Conservation (phyloP, 768 basidiomycete species). For the Tylopilus sp. region DNA sequence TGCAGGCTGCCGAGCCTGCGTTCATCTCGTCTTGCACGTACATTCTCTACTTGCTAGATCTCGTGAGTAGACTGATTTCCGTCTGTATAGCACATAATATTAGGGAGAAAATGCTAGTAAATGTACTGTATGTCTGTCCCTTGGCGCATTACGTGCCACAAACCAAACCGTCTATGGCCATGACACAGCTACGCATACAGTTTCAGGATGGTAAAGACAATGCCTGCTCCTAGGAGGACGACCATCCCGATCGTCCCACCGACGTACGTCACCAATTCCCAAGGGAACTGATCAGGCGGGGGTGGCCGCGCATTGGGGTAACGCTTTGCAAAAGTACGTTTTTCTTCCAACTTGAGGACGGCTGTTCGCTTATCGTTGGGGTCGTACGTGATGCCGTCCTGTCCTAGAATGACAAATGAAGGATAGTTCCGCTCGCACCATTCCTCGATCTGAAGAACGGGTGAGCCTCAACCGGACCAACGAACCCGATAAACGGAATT, state of each 20-base stretch:
- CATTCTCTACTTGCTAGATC: no score
- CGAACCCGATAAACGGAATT: slow-evolving; percentile 13
- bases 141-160: no score
- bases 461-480: slow-evolving; percentile 1
- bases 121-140: background rate
- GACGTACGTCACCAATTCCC: slow-evolving; percentile 32
- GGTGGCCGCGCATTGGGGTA: slow-evolving; percentile 10
- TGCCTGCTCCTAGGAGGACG: slow-evolving; percentile 20
- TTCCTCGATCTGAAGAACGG: slow-evolving; percentile 67
- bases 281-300: slow-evolving; percentile 18
- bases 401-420: slow-evolving; percentile 60
- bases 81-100: background rate
- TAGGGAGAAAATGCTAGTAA: background rate
- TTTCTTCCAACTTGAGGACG: slow-evolving; percentile 45
- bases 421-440: slow-evolving; percentile 96
- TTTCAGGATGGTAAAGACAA: slow-evolving; percentile 25
- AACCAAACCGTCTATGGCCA: background rate
- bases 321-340: slow-evolving; percentile 34
- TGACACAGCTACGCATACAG: slow-evolving; percentile 15
- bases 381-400: slow-evolving; percentile 37
- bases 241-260: slow-evolving; percentile 27
- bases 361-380: slow-evolving; percentile 53
- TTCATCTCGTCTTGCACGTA: no score
- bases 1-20: no score
- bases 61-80: no score